Evolutionary conservation across 768 basidiomycete species (phyloP), one percentile per base, ranked within the genome.

Genomic region (Tulasnella sp.): DNA sequence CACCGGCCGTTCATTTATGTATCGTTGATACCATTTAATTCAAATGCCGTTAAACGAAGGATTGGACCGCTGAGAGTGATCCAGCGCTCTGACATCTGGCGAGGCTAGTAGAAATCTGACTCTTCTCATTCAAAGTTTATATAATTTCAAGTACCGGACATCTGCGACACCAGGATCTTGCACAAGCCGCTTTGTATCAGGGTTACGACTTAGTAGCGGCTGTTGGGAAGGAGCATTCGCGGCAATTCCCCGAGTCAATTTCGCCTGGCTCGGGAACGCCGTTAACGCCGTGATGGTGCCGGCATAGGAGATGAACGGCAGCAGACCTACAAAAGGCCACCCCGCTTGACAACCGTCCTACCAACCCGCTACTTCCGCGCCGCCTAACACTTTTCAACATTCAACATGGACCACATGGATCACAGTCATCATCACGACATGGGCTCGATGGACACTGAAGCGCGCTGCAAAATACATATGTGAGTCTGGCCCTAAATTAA

Each of bases 401-500:
- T 16, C 73, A 42, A 31, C 34, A 74, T 74, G 44, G 72, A 74
- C 9, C 72, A 73, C 72, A 44, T 73, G 42, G 72, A 74, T 38
- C 72, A 74, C 73, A 46, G 21, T 31, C 73, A 74, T 40, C 73
- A 74, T 74, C 39, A 74, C 27, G 73, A 40, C 39, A 74, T 74
- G 73, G 14, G 44, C 73, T 40, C 44, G 38, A 40, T 46, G 73
- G 21, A 74, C 39, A 74, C 73, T 38, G 39, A 74, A 42, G 36
- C 77, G n/a, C 74, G n/a, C 36, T 62, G 52, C 78, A 73, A 74
- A 74, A 58, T 71, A 40, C 80, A 74, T 42, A 74, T 75, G 76
- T 71, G 38, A 56, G 77, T 71, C n/a, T n/a, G n/a, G 34, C 48
- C 80, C 27, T 9, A 90, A 92, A 94, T 94, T 85, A 92, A 89